phyloP scores from a whole-genome alignment of 2,329 filamentous ascomycete species.

The Cordyceps militaris region DNA sequence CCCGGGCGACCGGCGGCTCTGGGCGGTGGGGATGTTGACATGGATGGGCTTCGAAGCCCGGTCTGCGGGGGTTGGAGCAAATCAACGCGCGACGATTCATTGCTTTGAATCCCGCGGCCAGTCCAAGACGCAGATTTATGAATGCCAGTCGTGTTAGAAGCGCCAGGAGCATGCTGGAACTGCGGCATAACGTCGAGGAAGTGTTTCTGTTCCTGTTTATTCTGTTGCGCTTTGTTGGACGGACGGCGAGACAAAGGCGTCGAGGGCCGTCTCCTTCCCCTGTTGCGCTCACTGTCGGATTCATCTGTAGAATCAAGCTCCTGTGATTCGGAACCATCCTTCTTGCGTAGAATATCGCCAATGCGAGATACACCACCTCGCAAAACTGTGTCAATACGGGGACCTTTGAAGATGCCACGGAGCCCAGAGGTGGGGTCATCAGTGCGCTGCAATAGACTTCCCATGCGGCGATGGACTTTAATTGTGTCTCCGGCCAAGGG shows the following conservation, averaged over 20 bases:
- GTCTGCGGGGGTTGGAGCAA: slow-evolving; percentile 43
- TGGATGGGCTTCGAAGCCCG: slow-evolving; percentile 37
- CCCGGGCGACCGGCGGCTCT: slow-evolving; percentile 15
- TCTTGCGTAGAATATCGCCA: slow-evolving; percentile 51
- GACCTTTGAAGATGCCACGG: slow-evolving; percentile 70
- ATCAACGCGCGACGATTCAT: slow-evolving; percentile 39
- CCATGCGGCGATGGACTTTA: slow-evolving; percentile 41
- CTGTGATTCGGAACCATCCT: slow-evolving; percentile 33
- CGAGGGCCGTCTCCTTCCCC: slow-evolving; percentile 33
- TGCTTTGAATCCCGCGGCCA: slow-evolving; percentile 21
- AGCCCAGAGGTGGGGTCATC: slow-evolving; percentile 27
- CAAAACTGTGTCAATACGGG: slow-evolving; percentile 66
- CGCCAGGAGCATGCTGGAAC: slow-evolving; percentile 34
- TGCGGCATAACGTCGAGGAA: slow-evolving; percentile 47
- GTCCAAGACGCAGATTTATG: slow-evolving; percentile 16
- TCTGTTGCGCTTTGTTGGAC: slow-evolving; percentile 26
- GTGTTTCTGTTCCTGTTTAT: slow-evolving; percentile 31
- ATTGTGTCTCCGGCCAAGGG: slow-evolving; percentile 38
- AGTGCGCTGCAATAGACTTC: slow-evolving; percentile 38
- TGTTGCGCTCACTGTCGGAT: slow-evolving; percentile 38
- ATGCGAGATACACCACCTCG: slow-evolving; percentile 50
- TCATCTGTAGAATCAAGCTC: slow-evolving; percentile 41
- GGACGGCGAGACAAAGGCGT: slow-evolving; percentile 29
- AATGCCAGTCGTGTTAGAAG: slow-evolving; percentile 13
- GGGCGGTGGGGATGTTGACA: slow-evolving; percentile 28